Conservation (phyloP, 192 early-diverging fungal genomes). For the Coemansia pectinata region DNA sequence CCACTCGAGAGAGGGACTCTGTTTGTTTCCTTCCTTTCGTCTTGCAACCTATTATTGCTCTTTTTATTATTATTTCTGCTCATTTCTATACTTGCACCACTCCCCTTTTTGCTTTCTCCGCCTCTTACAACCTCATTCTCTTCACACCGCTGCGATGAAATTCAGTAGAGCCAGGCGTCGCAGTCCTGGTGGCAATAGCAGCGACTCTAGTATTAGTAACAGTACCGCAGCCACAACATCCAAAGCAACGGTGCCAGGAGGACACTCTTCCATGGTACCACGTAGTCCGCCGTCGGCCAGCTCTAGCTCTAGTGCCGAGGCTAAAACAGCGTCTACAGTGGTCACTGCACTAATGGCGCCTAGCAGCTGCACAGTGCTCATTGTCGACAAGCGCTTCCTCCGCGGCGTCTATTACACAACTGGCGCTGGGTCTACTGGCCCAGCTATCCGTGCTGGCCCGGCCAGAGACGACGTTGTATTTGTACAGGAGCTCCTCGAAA, state of each 20-base stretch:
- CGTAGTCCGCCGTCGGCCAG: background rate
- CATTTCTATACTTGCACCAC: background rate
- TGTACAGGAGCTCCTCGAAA: conserved; percentile 57
- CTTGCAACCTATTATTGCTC: conserved; percentile 2
- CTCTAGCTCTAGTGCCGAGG: background rate
- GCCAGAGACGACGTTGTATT: conserved; percentile 55
- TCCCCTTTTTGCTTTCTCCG: background rate
- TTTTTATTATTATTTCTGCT: conserved; percentile 12
- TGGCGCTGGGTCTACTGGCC: conserved; percentile 20
- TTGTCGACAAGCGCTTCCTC: conserved; percentile 53
- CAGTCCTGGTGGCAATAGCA: conserved; percentile 12
- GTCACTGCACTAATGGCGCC: conserved; percentile 40
- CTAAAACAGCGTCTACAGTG: conserved; percentile 25
- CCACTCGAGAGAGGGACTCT: background rate
- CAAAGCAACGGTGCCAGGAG: background rate
- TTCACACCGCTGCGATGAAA: conserved; percentile 13
- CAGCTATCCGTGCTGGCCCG: conserved; percentile 41
- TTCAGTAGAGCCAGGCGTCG: conserved; percentile 10
- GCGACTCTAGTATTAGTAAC: conserved; percentile 20
- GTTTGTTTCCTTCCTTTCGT: background rate
- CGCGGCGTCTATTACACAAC: conserved; percentile 49
- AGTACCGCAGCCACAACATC: conserved; percentile 13
- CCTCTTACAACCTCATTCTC: background rate
- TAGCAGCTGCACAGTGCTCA: conserved; percentile 51
- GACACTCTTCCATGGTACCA: background rate